Evolutionary conservation across 805 yeast species (phyloP).

Genomic region (Saturnispora quitensis): DNA sequence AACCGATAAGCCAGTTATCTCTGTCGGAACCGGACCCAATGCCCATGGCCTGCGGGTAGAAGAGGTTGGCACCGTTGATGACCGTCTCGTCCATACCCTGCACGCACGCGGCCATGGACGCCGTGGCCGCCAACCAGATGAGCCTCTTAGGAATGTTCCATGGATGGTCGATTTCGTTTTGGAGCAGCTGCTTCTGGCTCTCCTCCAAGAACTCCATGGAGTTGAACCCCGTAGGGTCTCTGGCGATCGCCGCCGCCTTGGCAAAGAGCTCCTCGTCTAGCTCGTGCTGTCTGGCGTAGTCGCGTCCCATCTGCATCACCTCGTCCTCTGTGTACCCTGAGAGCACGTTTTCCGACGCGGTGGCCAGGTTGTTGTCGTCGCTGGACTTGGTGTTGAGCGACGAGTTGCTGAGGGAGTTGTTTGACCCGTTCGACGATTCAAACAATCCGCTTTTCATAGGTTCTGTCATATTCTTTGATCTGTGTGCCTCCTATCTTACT

Average conservation of each 20-base stretch:
- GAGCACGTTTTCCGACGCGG: conserved; percentile 34
- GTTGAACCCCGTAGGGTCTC: conserved; percentile 49
- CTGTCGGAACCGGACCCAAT: conserved; percentile 37
- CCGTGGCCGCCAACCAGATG: conserved; percentile 48
- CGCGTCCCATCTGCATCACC: conserved; percentile 61
- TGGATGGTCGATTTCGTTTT: conserved; percentile 37
- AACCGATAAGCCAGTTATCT: conserved; percentile 50
- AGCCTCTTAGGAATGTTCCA: conserved; percentile 40
- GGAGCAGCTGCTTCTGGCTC: conserved; percentile 44
- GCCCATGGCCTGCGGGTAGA: conserved; percentile 49
- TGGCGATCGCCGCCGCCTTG: conserved; percentile 58
- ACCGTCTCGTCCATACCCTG: conserved; percentile 79
- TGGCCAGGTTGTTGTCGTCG: background rate
- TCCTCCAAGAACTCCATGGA: conserved; percentile 47
- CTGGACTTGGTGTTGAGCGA: background rate
- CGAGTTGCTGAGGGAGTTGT: background rate
- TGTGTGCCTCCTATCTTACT: too few relatives aligned
- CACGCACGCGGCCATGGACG: conserved; percentile 72
- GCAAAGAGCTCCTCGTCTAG: conserved; percentile 53
- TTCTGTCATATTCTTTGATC: background rate
- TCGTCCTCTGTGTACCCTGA: conserved; percentile 52
- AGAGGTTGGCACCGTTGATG: conserved; percentile 61
- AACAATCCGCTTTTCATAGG: background rate
- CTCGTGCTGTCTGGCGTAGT: conserved; percentile 48
- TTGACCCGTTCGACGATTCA: background rate